Conservation (phyloP, 768 basidiomycete genomes). For the Suillus discolor region DNA sequence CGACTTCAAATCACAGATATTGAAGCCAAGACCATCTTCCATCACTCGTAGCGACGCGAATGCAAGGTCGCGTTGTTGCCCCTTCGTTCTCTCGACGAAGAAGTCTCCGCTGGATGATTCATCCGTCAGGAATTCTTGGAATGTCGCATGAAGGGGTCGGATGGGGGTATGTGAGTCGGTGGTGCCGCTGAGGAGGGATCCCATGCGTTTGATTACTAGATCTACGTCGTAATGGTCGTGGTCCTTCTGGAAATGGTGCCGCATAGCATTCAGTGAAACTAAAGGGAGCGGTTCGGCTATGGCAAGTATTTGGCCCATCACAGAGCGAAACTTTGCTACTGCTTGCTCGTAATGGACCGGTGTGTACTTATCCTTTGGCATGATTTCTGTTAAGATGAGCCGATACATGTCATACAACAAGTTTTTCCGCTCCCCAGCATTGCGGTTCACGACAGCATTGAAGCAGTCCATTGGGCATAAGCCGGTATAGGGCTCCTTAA, state of each 20-base stretch:
- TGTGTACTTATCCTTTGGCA: neutral
- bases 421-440: neutral
- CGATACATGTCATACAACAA: slow-evolving; percentile 1
- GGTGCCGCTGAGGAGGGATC: no score
- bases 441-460: neutral
- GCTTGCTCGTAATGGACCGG: neutral
- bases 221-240: neutral
- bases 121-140: no score
- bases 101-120: no score
- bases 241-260: neutral
- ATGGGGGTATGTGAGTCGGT: no score
- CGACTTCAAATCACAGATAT: no score
- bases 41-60: no score
- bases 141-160: no score
- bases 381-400: neutral
- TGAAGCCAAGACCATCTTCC: no score
- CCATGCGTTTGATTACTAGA: neutral
- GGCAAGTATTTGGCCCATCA: slow-evolving; percentile 8
- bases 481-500: neutral
- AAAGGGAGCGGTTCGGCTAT: neutral
- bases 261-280: neutral
- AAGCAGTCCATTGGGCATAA: neutral
- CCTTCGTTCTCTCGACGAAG: no score
- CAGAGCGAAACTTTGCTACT: neutral
- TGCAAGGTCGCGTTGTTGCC: no score